Conservation (phyloP, 192 early-diverging fungal species). For the Entophlyctis luteolus region DNA sequence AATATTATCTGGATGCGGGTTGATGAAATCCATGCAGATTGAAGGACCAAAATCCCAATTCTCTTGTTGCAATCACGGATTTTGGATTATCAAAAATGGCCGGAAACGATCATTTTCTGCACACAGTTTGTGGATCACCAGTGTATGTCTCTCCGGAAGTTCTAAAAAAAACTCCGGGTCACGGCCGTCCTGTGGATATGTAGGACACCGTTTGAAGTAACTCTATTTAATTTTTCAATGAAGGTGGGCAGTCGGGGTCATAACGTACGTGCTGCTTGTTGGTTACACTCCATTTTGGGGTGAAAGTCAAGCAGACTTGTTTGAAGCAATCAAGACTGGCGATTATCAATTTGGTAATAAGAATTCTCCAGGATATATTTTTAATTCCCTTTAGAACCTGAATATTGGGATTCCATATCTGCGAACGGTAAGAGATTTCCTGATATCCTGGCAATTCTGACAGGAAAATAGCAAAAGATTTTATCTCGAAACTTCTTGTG, state of each 20-base stretch:
- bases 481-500: constrained; percentile 63
- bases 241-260: constrained; percentile 70
- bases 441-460: background rate
- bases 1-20: background rate
- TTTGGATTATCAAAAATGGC: constrained; percentile 72
- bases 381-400: background rate
- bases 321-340: constrained; percentile 64
- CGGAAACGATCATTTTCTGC: constrained; percentile 53
- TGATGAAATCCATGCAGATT: background rate
- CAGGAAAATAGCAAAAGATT: constrained; percentile 73
- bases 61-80: constrained; percentile 49
- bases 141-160: constrained; percentile 53
- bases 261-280: constrained; percentile 50
- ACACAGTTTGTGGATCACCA: constrained; percentile 62
- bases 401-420: constrained; percentile 16
- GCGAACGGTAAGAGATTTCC: background rate
- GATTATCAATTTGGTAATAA: constrained; percentile 53
- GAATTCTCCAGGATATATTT: background rate
- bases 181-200: constrained; percentile 35
- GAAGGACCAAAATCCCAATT: background rate
- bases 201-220: too few relatives aligned
- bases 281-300: constrained; percentile 56
- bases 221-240: too few relatives aligned
- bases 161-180: constrained; percentile 64
- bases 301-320: constrained; percentile 52